Evolutionary conservation across 129 eudicot genomes (phyloP), one percentile per base, ranked within the genome.

Genomic region (Lactuca saligna): DNA sequence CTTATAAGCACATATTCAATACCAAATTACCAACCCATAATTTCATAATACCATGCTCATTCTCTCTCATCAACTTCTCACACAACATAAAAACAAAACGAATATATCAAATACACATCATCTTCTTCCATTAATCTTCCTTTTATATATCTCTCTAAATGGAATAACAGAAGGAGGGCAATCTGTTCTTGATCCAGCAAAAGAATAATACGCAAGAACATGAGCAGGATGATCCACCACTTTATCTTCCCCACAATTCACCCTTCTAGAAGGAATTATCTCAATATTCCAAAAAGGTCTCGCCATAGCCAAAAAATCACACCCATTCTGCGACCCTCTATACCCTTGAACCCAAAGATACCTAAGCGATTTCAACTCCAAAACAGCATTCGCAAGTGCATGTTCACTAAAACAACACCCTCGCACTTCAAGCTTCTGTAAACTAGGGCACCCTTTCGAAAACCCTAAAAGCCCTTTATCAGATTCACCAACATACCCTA

Each of bases 261-360:
- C 91, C 37, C 59, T 84, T 75, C 93, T 82, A 1, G 88, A 78
- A 64, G 98, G 91, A 70, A 92, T 92, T 69, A 88, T 65, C 80
- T 92, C 98, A 8, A 88, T 88, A 38, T 92, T 92, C 98, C 96
- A 92, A 62, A 60, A 83, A 3, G 95, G 95, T 57, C 98, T 87
- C 48, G 85, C 96, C 98, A 88, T 92, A 58, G 73, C 75, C 51
- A 84, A 71, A 33, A 92, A 78, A 70, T 79, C 95, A 8, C 71
- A 77, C 53, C 86, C 88, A 54, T 39, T 48, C 20, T 53, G 46
- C n/a, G 90, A 83, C 63, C 83, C 82, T 54, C 87, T 70, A 73
- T 81, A 88, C 20, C 96, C 97, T 67, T 91, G 96, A 20, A 91
- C 97, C 97, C 97, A 91, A 70, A 91, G 67, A 71, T 91, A 91